Base-by-base conservation (phyloP, 371 early-diverging fungal species). In the Actinomortierella ambigua region DNA sequence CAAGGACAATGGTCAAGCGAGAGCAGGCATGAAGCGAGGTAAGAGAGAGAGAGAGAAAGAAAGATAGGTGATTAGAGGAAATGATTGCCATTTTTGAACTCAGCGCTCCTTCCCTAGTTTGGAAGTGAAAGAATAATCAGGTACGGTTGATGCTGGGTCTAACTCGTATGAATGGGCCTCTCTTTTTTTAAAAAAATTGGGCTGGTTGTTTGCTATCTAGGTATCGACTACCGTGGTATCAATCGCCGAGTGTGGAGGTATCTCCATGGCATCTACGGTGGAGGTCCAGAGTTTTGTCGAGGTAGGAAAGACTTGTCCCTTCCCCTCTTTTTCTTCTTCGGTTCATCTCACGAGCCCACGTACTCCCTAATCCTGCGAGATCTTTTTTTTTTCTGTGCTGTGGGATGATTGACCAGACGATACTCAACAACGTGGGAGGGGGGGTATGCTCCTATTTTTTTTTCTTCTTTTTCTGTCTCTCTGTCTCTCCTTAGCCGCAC, bases 11-110 rank as follows among this genome's bases (percentile, higher is more conserved):
- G 75, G 68, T 23, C 75, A 73, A 9, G 67, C 75, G 9, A 42
- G 75, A 53, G 75, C 75, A 9, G 75, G 68, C 27, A 78, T 78
- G 76, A 78, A 71, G 50, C 70, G 78, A 68, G 62, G 63, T 63
- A 57, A 48, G 23, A 44, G 28, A 50, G n/a, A 23, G 7, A 23
- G 44, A 41, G 39, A 29, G 27, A 15, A 52, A 22, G 13, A 57
- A 50, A 0, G 40, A 27, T 11, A n/a, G 14, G 13, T 56, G 20
- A 15, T 23, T 48, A 28, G 26, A 48, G 23, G 18, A 34, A 50
- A 54, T 28, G 40, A 53, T 26, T 15, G 41, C 52, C 13, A 52
- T 44, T 59, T 52, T 52, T 50, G 42, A 59, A 46, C 18, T n/a
- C n/a, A n/a, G n/a, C n/a, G n/a, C n/a, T n/a, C n/a, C n/a, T n/a